Base-by-base conservation (phyloP, 73 alveolate genomes). In the Paramecium biaurelia region DNA sequence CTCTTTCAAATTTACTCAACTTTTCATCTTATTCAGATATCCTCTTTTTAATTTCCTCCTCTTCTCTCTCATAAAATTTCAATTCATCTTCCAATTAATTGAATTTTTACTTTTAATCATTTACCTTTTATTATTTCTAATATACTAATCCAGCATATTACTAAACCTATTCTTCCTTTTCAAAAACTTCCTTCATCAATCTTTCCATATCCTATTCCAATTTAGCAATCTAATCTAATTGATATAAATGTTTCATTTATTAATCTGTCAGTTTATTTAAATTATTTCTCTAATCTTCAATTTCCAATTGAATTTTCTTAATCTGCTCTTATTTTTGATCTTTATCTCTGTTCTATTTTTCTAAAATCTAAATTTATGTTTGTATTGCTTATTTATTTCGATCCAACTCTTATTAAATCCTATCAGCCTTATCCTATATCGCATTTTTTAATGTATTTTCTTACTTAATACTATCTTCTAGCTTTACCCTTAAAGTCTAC, bases 401-500 rank as follows among this genome's bases (percentile, higher is more conserved):
- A 34, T 72, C 86, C 26, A 72, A 72, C 26, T 72, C 56, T 14
- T 32, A 35, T 35, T 32, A 72, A 4, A 72, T 38, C 5, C 86
- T 11, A 72, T 72, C 86, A 72, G 86, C 86, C 37, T 45, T 79
- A 42, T 32, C 90, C 28, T 79, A 12, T 79, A 41, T 47, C 5
- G 70, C 70, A 79, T 79, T 79, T 18, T 79, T 79, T 26, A 79
- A 34, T 1, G 76, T 24, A 42, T 23, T 37, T 41, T 79, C 90
- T 79, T 41, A 79, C 43, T 34, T 79, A 14, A 43, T 24, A 30
- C 24, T 43, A 21, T 79, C 90, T 10, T 79, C 90, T 24, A 20
- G 7, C 7, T 38, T 41, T 1, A 9, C 10, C 23, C 74, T 79
- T 20, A 24, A 42, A 43, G 9, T 14, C 45, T 79, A 43, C 32